Evolutionary conservation across 1,139 yeast genomes (phyloP).

Genomic region (Diutina siamensis): DNA sequence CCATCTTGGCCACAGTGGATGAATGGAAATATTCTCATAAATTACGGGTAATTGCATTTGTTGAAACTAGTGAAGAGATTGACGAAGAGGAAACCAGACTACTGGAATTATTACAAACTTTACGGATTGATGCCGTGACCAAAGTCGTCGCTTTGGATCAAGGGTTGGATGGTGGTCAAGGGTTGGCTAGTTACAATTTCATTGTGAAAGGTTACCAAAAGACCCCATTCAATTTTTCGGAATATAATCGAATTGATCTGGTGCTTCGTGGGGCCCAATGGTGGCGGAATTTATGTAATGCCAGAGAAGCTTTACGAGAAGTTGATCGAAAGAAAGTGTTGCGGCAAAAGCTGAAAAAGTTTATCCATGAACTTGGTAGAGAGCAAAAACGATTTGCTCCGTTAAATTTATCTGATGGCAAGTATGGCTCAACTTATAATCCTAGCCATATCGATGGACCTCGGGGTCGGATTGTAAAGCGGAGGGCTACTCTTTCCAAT

Average conservation of each 20-base stretch:
- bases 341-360: neutral
- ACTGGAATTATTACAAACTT: conserved; percentile 47
- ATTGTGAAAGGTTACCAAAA: conserved; percentile 54
- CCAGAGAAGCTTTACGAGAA: conserved; percentile 34
- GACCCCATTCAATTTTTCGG: conserved; percentile 16
- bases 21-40: conserved; percentile 64
- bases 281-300: conserved; percentile 58
- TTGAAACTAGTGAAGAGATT: conserved; percentile 62
- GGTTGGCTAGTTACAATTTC: conserved; percentile 55
- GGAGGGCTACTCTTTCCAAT: conserved; percentile 40
- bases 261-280: conserved; percentile 32
- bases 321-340: conserved; percentile 16
- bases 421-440: neutral
- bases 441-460: neutral
- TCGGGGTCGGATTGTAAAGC: neutral
- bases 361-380: neutral
- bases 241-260: conserved; percentile 22
- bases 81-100: conserved; percentile 59
- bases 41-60: conserved; percentile 79
- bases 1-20: conserved; percentile 83
- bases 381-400: neutral
- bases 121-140: conserved; percentile 74
- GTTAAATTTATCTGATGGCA: neutral
- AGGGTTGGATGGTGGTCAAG: conserved; percentile 20
- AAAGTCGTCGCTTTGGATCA: conserved; percentile 56